A percentile compares a stretch with the other conserved stretches of the same genome.
Evolutionary conservation across 768 basidiomycete genomes (phyloP).

Genomic region (Russula dissimulans): DNA sequence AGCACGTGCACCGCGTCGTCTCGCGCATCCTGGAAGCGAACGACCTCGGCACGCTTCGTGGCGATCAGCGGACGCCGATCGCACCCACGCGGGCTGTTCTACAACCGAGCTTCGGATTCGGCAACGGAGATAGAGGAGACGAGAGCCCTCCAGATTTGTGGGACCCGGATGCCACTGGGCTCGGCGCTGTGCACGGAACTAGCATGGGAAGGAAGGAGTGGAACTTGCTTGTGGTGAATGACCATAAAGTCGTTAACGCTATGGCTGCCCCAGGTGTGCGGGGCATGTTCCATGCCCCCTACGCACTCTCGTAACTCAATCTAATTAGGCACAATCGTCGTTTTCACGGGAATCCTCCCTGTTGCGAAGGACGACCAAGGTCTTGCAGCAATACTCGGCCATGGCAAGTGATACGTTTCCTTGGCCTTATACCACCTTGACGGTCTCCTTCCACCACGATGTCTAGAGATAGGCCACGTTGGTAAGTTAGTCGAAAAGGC

Average conservation of each 20-base stretch:
- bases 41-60: conserved; percentile 55
- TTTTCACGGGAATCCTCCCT: conserved; percentile 85
- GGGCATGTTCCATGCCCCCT: neutral
- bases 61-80: conserved; percentile 19
- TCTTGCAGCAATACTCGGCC: conserved; percentile 74
- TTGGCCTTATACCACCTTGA: neutral
- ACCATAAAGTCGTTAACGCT: conserved; percentile 63
- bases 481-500: conserved; percentile 32
- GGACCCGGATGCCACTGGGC: conserved; percentile 22
- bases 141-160: conserved; percentile 7
- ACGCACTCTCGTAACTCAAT: neutral
- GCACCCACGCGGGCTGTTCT: conserved; percentile 17
- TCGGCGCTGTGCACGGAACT: neutral
- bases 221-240: conserved; percentile 73
- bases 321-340: conserved; percentile 59
- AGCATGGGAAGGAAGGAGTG: conserved; percentile 32
- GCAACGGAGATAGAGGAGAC: neutral
- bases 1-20: conserved; percentile 63
- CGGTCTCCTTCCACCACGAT: neutral
- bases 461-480: conserved; percentile 69
- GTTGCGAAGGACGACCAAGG: conserved; percentile 71
- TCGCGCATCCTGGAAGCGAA: conserved; percentile 59
- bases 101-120: conserved; percentile 20
- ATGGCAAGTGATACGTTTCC: conserved; percentile 41
- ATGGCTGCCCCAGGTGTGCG: conserved; percentile 58